Conservation (phyloP, 164 flowering plant species). For the Berberis thunbergii region DNA sequence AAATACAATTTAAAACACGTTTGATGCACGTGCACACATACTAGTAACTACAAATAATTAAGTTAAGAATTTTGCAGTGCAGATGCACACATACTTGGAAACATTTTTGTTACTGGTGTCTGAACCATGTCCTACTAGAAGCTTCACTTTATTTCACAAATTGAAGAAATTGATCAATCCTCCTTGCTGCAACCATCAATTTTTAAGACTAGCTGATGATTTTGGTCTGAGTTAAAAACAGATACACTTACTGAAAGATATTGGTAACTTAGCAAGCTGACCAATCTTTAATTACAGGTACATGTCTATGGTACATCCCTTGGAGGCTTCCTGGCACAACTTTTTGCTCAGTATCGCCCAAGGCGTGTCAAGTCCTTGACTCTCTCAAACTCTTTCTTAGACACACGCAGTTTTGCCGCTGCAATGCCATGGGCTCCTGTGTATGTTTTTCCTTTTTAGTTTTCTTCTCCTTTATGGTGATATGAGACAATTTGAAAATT, state of each 20-base stretch:
- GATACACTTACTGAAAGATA: background rate
- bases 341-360: constrained; percentile 97
- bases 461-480: background rate
- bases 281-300: constrained; percentile 36
- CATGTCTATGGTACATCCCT: constrained; percentile 98
- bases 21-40: too few relatives aligned
- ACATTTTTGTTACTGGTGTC: background rate
- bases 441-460: constrained; percentile 33
- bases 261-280: constrained; percentile 9
- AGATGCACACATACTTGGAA: too few relatives aligned
- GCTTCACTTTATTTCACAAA: background rate
- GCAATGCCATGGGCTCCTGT: constrained; percentile 98
- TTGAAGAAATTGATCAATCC: background rate
- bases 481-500: background rate
- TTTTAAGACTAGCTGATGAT: background rate
- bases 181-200: background rate
- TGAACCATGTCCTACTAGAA: background rate
- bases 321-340: constrained; percentile 97
- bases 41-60: too few relatives aligned
- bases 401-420: constrained; percentile 65
- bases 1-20: too few relatives aligned
- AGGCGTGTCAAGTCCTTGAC: constrained; percentile 85
- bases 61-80: too few relatives aligned
- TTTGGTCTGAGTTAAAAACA: background rate
- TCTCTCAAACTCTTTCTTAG: constrained; percentile 88